Evolutionary conservation across 805 yeast genomes (phyloP), one percentile per base, ranked within the genome.

Genomic region (Schwanniomyces sp.): DNA sequence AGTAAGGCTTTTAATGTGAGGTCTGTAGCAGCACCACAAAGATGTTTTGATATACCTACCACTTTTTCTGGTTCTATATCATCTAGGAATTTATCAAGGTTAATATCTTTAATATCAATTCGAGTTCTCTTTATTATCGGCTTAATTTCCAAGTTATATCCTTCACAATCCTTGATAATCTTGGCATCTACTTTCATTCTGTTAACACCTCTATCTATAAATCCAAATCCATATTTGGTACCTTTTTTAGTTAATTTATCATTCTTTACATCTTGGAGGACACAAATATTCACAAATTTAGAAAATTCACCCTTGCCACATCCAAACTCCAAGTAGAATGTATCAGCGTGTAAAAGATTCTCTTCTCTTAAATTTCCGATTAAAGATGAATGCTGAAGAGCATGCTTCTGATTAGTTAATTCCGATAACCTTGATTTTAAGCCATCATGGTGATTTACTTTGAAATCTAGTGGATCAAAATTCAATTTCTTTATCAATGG

Each of bases 21-120:
- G 62, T 91, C 97, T 0, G 97, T 91, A 1, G 97, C 97, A 3
- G 87, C 95, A 5, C 97, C 97, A 67, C 97, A 91, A 30, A 91
- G 67, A 67, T 91, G 97, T 63, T 91, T 91, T 4, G 96, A 90
- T 2, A 91, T 80, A 1, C 84, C 89, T 7, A 86, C 84, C 34
- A 75, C 61, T 2, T 51, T 53, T 2, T 47, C 45, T 8, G 57
- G 58, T 4, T 52, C 39, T 9, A 55, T 42, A 26, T 57, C 57
- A 17, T 60, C 57, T 1, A 82, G 50, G 14, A 82, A 72, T 18
- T 69, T 59, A 43, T 75, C 81, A 6, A 88, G 63, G 37, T 73
- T 60, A 32, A 91, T 62, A 57, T 91, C 96, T 64, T 88, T 88
- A 48, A 91, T 91, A 62, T 91, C 97, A 7, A 85, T 79, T 54